phyloP scores from a whole-genome alignment of 805 yeast genomes.

The Starmerella tilneyi region DNA sequence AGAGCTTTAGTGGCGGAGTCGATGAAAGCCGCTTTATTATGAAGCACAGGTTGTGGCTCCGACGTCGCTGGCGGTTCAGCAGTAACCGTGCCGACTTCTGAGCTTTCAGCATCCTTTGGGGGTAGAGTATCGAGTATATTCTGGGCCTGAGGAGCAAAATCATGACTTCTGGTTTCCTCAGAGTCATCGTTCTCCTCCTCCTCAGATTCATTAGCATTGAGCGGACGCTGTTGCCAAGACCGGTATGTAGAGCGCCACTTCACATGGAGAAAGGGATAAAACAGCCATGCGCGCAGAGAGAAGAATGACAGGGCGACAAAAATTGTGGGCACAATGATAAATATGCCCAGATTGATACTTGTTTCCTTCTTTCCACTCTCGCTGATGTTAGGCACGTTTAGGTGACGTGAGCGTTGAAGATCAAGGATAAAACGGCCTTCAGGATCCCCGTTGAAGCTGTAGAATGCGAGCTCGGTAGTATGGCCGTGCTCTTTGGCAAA shows the following conservation, averaged over 20 bases:
- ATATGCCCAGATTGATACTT: not conserved
- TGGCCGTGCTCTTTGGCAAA: conserved; percentile 32
- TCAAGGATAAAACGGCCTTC: conserved; percentile 9
- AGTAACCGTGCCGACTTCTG: not conserved
- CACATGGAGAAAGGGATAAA: not conserved
- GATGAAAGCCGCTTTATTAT: conserved; percentile 4
- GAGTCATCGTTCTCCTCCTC: not conserved
- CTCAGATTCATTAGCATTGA: not conserved
- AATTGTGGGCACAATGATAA: not conserved
- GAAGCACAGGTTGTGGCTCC: not conserved
- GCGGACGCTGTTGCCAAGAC: not conserved
- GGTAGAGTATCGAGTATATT: not conserved
- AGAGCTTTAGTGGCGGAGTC: conserved; percentile 6
- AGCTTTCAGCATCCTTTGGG: not conserved
- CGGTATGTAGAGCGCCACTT: conserved; percentile 1
- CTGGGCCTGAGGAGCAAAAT: not conserved
- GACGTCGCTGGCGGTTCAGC: not conserved
- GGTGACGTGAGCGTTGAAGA: not conserved
- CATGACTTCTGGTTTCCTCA: not conserved
- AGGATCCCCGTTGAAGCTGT: conserved; percentile 6
- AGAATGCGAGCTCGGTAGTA: conserved; percentile 3
- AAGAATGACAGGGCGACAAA: not conserved
- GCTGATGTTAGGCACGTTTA: not conserved
- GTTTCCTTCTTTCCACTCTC: not conserved
- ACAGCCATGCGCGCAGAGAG: not conserved